Percentiles rank a stretch among this genome's conserved stretches.
Conservation (phyloP, 78 protist species). For the Dictyostelium citrinum region DNA sequence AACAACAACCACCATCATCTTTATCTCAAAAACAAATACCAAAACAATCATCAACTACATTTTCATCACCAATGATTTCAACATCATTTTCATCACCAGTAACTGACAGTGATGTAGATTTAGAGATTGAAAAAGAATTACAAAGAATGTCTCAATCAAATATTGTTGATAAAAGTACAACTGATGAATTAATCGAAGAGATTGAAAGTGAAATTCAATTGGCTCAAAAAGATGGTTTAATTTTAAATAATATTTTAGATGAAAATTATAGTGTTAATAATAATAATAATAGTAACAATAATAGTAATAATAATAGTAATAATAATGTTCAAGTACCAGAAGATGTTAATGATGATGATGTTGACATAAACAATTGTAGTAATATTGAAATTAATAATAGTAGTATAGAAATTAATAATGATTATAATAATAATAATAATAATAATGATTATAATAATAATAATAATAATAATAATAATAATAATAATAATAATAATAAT, state of each 20-base stretch:
- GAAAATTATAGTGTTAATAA: not conserved
- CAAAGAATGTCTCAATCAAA: not conserved
- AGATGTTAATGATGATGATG: not conserved
- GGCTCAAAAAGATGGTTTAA: not conserved
- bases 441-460: not conserved
- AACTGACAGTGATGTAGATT: conserved; percentile 23
- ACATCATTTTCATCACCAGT: not conserved
- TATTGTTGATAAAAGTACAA: not conserved
- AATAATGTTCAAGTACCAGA: not conserved
- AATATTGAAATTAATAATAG: not conserved
- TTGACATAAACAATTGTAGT: not conserved
- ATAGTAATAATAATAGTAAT: not conserved
- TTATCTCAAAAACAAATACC: not conserved
- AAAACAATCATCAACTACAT: not conserved
- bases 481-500: too few species aligned
- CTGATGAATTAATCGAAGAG: conserved; percentile 23
- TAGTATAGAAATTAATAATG: not conserved
- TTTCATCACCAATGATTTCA: not conserved
- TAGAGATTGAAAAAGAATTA: conserved; percentile 35
- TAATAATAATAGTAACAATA: not conserved
- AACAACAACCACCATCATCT: not conserved
- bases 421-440: not conserved
- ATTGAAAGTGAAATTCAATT: conserved; percentile 20
- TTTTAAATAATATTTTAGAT: not conserved
- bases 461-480: not conserved